Conservation (phyloP, 306 rosid genomes). For the Trifolium subterraneum region DNA sequence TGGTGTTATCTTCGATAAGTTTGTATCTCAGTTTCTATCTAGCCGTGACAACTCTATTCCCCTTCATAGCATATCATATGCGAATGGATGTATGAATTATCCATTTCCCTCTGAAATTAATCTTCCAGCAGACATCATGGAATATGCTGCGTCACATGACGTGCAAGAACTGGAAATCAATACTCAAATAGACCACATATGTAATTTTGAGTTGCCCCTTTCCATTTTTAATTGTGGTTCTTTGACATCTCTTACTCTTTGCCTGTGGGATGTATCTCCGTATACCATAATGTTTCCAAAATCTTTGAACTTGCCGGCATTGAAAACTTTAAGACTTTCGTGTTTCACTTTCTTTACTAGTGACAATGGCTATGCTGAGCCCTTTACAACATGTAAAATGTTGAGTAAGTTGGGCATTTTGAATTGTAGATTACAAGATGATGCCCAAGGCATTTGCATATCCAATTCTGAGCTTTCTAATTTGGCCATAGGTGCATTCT, state of each 20-base stretch:
- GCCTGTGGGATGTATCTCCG: not conserved
- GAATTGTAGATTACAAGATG: not conserved
- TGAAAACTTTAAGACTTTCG: not conserved
- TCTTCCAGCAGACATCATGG: not conserved
- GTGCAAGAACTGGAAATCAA: not conserved
- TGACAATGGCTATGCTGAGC: not conserved
- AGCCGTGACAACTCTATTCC: too few species aligned
- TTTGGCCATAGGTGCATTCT: not conserved
- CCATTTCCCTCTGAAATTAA: not conserved
- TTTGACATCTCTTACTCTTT: not conserved
- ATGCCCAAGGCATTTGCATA: not conserved
- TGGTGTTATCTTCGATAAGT: too few species aligned
- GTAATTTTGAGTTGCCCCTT: not conserved
- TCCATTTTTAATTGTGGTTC: not conserved
- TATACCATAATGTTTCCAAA: not conserved
- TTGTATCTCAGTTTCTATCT: too few species aligned
- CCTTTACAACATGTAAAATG: not conserved
- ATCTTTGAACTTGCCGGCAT: not conserved
- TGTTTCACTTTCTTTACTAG: not conserved
- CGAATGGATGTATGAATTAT: too few species aligned
- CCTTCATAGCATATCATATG: too few species aligned
- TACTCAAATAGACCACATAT: not conserved
- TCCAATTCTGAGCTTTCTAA: not conserved
- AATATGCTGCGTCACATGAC: not conserved
- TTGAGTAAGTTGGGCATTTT: not conserved